These are phyloP conservation scores for Leccinum boreale DNA, from an alignment of 768 basidiomycete genomes.

Conservation along the genomic window DNA sequence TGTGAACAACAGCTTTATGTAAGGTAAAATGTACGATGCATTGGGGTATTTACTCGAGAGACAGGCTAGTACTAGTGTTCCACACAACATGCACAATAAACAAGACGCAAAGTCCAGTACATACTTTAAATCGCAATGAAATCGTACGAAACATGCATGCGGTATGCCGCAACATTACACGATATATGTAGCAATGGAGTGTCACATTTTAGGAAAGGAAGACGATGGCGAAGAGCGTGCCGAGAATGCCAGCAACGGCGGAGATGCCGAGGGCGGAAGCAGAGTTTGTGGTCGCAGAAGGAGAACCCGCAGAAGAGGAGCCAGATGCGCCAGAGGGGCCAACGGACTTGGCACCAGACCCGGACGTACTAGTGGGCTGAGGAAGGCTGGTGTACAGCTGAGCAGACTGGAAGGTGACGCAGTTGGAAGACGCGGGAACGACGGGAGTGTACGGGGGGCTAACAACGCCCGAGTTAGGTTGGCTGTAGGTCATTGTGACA, in stretches of 20 bases:
- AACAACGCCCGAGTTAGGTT: constrained; percentile 35
- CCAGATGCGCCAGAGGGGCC: constrained; percentile 1
- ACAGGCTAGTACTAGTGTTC: constrained; percentile 23
- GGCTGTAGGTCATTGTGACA: constrained; percentile 39
- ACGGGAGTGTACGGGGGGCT: constrained; percentile 40
- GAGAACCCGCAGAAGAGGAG: constrained; percentile 12
- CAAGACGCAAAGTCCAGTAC: constrained; percentile 7
- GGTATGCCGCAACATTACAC: background rate
- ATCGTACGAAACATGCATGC: background rate
- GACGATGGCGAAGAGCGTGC: constrained; percentile 34
- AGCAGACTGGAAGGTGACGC: constrained; percentile 35
- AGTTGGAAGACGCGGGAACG: constrained; percentile 44
- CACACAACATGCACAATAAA: constrained; percentile 19
- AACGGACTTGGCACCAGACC: background rate
- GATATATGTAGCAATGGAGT: background rate
- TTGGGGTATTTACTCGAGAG: constrained; percentile 18
- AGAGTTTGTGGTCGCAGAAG: constrained; percentile 17
- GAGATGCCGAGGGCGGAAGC: constrained; percentile 31
- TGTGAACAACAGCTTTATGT: constrained; percentile 9
- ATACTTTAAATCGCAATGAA: constrained; percentile 3
- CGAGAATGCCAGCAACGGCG: constrained; percentile 30
- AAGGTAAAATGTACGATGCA: constrained; percentile 17
- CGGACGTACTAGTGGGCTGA: background rate
- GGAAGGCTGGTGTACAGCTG: constrained; percentile 35
- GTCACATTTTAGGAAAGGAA: constrained; percentile 35